phyloP scores from a whole-genome alignment of 345 rosid species.

The Brassica incana region DNA sequence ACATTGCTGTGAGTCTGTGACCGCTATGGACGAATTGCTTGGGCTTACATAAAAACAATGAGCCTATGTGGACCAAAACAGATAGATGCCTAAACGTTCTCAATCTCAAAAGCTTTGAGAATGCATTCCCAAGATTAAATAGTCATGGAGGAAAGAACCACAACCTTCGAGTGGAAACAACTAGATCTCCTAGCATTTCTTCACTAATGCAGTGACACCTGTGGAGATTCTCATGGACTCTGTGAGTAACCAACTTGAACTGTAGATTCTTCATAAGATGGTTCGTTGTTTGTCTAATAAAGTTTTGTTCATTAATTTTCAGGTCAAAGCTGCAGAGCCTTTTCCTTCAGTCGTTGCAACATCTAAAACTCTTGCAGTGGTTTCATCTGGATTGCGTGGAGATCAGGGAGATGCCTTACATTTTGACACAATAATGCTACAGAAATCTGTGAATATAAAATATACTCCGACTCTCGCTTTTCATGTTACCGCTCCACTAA shows the following conservation, averaged over 20 bases:
- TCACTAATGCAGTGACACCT: constrained; percentile 68
- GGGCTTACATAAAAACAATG: constrained; percentile 27
- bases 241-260: constrained; percentile 45
- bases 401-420: too few species aligned
- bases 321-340: background rate
- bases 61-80: constrained; percentile 74
- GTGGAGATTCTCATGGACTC: constrained; percentile 89
- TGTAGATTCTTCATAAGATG: background rate
- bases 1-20: constrained; percentile 61
- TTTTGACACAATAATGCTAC: background rate
- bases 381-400: background rate
- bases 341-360: background rate
- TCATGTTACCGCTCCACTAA: too few species aligned
- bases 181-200: constrained; percentile 74
- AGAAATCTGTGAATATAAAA: too few species aligned
- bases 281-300: background rate
- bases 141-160: constrained; percentile 53
- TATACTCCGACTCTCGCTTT: too few species aligned
- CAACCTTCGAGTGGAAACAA: constrained; percentile 69
- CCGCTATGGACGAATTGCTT: constrained; percentile 75
- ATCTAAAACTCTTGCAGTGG: background rate
- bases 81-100: constrained; percentile 62
- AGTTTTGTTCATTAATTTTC: background rate
- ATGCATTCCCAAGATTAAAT: background rate
- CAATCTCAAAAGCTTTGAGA: constrained; percentile 54